Conservation (phyloP, 2,329 filamentous ascomycete genomes). For the Dactylellina parvicollis region DNA sequence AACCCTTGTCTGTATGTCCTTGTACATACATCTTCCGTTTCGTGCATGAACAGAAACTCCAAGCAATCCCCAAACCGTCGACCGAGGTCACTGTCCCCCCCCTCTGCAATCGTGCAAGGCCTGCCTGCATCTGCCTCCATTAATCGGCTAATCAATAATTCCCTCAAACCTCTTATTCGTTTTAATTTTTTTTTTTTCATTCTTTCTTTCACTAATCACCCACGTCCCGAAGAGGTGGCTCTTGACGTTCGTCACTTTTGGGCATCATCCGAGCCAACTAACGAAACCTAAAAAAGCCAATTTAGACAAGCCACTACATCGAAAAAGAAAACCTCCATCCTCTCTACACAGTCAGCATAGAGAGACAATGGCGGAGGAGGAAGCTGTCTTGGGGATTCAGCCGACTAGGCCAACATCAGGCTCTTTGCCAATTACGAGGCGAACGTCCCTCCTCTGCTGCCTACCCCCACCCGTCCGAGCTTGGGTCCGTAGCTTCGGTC, state of each 20-base stretch:
- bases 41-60: slow-evolving; percentile 22
- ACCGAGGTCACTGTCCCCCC: slow-evolving; percentile 1
- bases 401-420: slow-evolving; percentile 35
- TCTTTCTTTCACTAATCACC: not conserved
- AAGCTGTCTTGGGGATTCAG: slow-evolving; percentile 31
- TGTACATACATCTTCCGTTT: slow-evolving; percentile 38
- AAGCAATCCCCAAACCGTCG: slow-evolving; percentile 15
- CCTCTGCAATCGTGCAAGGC: slow-evolving; percentile 8
- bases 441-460: slow-evolving; percentile 17
- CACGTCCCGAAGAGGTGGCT: slow-evolving; percentile 43
- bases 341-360: not conserved
- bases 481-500: slow-evolving; percentile 26
- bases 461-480: slow-evolving; percentile 28
- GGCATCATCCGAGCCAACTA: slow-evolving; percentile 23
- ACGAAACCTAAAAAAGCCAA: slow-evolving; percentile 15
- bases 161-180: slow-evolving; percentile 30
- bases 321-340: slow-evolving; percentile 24
- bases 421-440: slow-evolving; percentile 48
- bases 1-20: not conserved
- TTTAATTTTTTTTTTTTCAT: not conserved
- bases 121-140: slow-evolving; percentile 15
- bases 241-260: slow-evolving; percentile 23
- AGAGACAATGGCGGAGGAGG: not conserved
- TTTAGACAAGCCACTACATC: not conserved
- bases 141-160: slow-evolving; percentile 52